These are phyloP conservation scores for Raddia distichophylla DNA, from an alignment of 176 grass and related monocot species.

Conservation along the genomic window DNA sequence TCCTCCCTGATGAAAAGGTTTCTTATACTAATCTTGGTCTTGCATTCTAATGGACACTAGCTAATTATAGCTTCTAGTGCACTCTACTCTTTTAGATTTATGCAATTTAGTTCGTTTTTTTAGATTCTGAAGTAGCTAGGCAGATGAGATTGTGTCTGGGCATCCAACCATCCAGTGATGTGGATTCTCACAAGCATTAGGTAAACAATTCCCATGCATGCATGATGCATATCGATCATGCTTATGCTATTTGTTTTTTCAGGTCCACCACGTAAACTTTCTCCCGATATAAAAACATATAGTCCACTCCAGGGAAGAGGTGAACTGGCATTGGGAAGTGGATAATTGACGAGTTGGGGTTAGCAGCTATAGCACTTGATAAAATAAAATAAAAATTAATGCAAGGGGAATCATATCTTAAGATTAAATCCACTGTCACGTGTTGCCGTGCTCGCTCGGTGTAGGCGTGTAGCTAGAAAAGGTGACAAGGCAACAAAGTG, in stretches of 20 bases:
- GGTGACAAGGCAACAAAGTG: slow-evolving; percentile 28
- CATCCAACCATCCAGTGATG: neutral
- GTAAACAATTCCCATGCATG: neutral
- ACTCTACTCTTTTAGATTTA: neutral
- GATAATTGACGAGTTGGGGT: neutral
- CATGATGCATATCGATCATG: too few species aligned
- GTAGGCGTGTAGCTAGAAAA: neutral
- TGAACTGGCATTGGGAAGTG: neutral
- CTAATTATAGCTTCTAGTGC: slow-evolving; percentile 18
- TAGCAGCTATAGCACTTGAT: too few species aligned
- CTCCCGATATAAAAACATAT: neutral
- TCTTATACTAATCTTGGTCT: neutral
- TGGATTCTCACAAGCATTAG: neutral
- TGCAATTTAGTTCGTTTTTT: neutral
- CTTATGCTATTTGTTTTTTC: neutral
- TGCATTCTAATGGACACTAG: neutral
- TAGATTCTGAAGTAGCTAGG: neutral
- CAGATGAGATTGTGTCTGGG: neutral
- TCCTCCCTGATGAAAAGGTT: neutral
- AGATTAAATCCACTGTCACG: slow-evolving; percentile 31
- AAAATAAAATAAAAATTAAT: neutral
- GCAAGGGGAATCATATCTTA: slow-evolving; percentile 4
- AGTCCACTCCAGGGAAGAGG: neutral
- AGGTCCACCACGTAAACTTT: slow-evolving; percentile 7
- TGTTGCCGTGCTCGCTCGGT: slow-evolving; percentile 13